phyloP scores from a whole-genome alignment of 2,329 filamentous ascomycete genomes.

The Trichoderma semiorbis region DNA sequence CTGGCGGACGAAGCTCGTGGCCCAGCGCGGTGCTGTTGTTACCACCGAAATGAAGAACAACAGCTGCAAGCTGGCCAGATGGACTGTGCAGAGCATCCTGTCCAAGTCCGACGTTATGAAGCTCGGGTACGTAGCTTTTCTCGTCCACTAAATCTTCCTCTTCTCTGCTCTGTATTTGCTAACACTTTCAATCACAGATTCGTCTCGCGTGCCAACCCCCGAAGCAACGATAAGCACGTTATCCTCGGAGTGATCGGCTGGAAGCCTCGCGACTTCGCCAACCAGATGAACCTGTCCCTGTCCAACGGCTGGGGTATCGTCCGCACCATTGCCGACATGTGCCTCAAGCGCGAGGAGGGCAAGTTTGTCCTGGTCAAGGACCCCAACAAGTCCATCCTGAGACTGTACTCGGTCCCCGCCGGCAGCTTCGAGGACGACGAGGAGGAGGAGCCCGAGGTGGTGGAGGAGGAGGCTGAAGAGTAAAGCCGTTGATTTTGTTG shows the following conservation, averaged over 20 bases:
- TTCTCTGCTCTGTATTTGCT: constrained; percentile 11
- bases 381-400: constrained; percentile 93
- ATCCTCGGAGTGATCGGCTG: constrained; percentile 94
- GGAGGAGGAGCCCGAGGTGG: constrained; percentile 55
- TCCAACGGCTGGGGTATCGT: constrained; percentile 99
- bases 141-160: not conserved
- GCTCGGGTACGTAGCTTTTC: constrained; percentile 66
- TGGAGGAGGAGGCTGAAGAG: constrained; percentile 39
- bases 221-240: constrained; percentile 89
- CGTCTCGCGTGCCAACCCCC: constrained; percentile 90
- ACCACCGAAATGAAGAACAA: constrained; percentile 99
- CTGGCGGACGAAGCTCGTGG: constrained; percentile 93
- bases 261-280: constrained; percentile 95
- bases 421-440: constrained; percentile 88
- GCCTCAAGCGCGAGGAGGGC: constrained; percentile 70
- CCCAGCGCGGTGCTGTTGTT: constrained; percentile 92
- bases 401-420: constrained; percentile 85
- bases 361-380: constrained; percentile 85
- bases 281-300: constrained; percentile 96
- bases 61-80: constrained; percentile 95
- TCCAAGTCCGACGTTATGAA: constrained; percentile 99
- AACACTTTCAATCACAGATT: constrained; percentile 56
- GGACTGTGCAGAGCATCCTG: constrained; percentile 95
- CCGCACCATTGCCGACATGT: constrained; percentile 95
- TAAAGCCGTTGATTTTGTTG: constrained; percentile 19